Percentiles rank a stretch among this genome's conserved stretches.
These are phyloP conservation scores for Vitis cinerea DNA, from an alignment of 164 flowering plant species.

Conservation along the genomic window DNA sequence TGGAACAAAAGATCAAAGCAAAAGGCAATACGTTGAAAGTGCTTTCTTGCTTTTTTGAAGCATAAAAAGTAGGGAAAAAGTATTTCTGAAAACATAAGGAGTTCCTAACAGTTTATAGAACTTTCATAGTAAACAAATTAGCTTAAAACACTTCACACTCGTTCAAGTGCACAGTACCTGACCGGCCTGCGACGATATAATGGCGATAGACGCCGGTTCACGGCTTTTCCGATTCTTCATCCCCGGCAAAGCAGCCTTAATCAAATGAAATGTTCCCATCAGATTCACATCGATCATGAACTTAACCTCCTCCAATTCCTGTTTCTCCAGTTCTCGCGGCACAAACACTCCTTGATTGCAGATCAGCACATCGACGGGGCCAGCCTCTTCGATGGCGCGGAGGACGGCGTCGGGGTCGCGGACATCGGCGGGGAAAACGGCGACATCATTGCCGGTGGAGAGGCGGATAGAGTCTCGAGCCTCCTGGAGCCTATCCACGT, in stretches of 20 bases:
- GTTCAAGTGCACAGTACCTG: constrained; percentile 43
- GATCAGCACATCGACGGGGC: constrained; percentile 64
- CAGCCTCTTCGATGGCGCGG: constrained; percentile 54
- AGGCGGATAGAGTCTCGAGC: constrained; percentile 60
- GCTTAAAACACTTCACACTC: neutral
- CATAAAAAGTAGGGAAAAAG: too few species aligned
- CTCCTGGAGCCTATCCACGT: constrained; percentile 54
- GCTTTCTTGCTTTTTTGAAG: too few species aligned
- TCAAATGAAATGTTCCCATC: constrained; percentile 71
- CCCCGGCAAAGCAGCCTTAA: constrained; percentile 78
- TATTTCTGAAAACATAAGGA: too few species aligned
- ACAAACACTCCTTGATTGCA: constrained; percentile 83
- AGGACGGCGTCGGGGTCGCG: constrained; percentile 58
- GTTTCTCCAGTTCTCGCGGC: constrained; percentile 59
- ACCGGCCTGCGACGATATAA: constrained; percentile 92
- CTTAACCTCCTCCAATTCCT: constrained; percentile 61
- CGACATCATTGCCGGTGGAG: constrained; percentile 69
- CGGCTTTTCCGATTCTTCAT: constrained; percentile 61
- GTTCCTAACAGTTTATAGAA: too few species aligned
- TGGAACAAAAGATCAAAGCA: too few species aligned
- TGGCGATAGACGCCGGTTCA: constrained; percentile 72
- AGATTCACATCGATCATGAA: constrained; percentile 84
- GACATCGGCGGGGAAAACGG: constrained; percentile 68
- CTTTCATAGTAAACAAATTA: too few species aligned
- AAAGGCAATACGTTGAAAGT: too few species aligned